Base-by-base conservation (phyloP, 2,329 filamentous ascomycete genomes). In the Xylaria sp. region DNA sequence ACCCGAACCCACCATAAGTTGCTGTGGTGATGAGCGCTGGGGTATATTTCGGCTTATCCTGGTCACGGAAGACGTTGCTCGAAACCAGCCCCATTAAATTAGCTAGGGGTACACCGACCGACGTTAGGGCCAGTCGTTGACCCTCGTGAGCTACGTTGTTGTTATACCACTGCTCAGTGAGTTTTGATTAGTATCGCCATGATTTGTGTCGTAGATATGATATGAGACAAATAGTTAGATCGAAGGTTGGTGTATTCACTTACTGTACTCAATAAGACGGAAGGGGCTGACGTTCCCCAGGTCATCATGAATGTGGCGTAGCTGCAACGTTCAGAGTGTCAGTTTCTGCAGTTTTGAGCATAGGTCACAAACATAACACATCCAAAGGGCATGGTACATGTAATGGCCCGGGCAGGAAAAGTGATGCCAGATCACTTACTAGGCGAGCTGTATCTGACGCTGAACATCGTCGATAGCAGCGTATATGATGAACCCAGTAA, bases 291-390 rank as follows among this genome's bases (percentile, higher is more conserved):
- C 0, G 91, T 93, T 18, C 92, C 92, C 89, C 91, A 94, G 12
- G 89, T 91, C 91, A 94, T 93, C 90, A 94, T 92, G 79, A 94
- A 94, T 64, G 87, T 90, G 5, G 91, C 91, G 72, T 90, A 94
- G 76, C 67, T 69, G 13, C n/a, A 56, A 39, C 7, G 23, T 28
- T 18, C 15, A 8, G n/a, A 36, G 2, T 1, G 23, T 69, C 41
- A 69, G 67, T 51, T 3, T 36, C 39, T 13, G 18, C 15, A 7
- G 10, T 8, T 36, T 43, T 8, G 25, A 39, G 13, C 15, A 18
- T 28, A 20, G 25, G 49, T 4, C 9, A 43, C 15, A 57, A 18
- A 15, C 18, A 8, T 28, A 4, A 23, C 18, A 9, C 0, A 25
- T 18, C 15, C 10, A 28, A 31, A 4, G 2, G 13, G 1, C 7